Evolutionary conservation across 345 rosid species (phyloP).

Genomic region (Melastoma malabathricum): DNA sequence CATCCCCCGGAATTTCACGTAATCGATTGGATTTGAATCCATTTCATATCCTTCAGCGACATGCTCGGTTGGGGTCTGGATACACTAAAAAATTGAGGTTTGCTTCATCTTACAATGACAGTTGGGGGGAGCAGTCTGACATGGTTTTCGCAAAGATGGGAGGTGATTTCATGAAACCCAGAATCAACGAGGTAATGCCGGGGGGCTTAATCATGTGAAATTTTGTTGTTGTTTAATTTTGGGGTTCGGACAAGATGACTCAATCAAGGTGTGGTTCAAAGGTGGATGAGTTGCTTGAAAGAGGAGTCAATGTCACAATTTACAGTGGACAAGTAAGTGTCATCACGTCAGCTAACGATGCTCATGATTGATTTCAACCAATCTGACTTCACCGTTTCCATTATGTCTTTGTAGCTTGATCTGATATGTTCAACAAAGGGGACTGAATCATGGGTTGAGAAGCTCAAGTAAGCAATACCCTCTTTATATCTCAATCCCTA

Average conservation of each 20-base stretch:
- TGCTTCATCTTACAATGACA: too few species aligned
- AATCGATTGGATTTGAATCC: too few species aligned
- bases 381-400: neutral
- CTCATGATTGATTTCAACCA: too few species aligned
- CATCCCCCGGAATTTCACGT: slow-evolving; percentile 56
- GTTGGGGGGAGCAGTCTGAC: slow-evolving; percentile 71
- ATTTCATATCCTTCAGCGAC: too few species aligned
- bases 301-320: slow-evolving; percentile 62
- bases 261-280: slow-evolving; percentile 7
- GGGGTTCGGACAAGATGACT: too few species aligned
- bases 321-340: slow-evolving; percentile 77
- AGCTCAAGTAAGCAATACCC: slow-evolving; percentile 51
- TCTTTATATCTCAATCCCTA: neutral
- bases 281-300: slow-evolving; percentile 71
- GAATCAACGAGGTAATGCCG: slow-evolving; percentile 45
- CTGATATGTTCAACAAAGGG: slow-evolving; percentile 77
- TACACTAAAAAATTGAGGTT: too few species aligned
- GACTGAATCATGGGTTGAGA: slow-evolving; percentile 77
- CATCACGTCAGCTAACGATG: too few species aligned
- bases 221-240: too few species aligned
- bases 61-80: too few species aligned
- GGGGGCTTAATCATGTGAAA: too few species aligned
- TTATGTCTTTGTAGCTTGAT: slow-evolving; percentile 60
- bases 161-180: slow-evolving; percentile 77
- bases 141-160: slow-evolving; percentile 33